Evolutionary conservation across 495 filamentous ascomycete species (phyloP), one percentile per base, ranked within the genome.

Genomic region (Trichodelitschia bisporula): DNA sequence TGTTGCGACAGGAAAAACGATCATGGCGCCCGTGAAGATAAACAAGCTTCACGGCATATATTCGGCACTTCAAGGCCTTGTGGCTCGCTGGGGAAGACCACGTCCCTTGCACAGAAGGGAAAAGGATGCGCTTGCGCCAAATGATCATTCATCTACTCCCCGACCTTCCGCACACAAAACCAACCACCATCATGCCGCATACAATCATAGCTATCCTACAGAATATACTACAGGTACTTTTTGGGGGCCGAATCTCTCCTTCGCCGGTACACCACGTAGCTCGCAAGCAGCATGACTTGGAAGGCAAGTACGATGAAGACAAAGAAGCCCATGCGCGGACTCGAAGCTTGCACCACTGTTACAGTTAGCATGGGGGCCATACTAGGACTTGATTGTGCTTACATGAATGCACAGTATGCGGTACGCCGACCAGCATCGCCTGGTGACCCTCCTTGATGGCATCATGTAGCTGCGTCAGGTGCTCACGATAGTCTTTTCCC

Each of bases 161-260:
- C n/a, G n/a, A n/a, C n/a, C n/a, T n/a, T n/a, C n/a, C n/a, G n/a
- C n/a, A n/a, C n/a, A n/a, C n/a, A n/a, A n/a, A n/a, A n/a, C n/a
- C n/a, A n/a, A n/a, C n/a, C n/a, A n/a, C n/a, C n/a, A n/a, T n/a
- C n/a, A n/a, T n/a, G n/a, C n/a, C n/a, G n/a, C n/a, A n/a, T n/a
- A n/a, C n/a, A n/a, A n/a, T n/a, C n/a, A n/a, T n/a, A n/a, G n/a
- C n/a, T n/a, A n/a, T n/a, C n/a, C n/a, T n/a, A n/a, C n/a, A n/a
- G n/a, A n/a, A n/a, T n/a, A n/a, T n/a, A n/a, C 31, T 58, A 97
- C 40, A 97, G 53, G 50, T 80, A 97, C 49, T 97, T 97, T 68
- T 93, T 93, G 19, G 82, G 78, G 44, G 63, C 61, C 36, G 61
- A 65, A 9, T 61, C 57, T 51, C 74, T 71, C 39, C 71, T 66